Base-by-base conservation (phyloP, 441 rosid species). In the Hypseocharis bilobata region DNA sequence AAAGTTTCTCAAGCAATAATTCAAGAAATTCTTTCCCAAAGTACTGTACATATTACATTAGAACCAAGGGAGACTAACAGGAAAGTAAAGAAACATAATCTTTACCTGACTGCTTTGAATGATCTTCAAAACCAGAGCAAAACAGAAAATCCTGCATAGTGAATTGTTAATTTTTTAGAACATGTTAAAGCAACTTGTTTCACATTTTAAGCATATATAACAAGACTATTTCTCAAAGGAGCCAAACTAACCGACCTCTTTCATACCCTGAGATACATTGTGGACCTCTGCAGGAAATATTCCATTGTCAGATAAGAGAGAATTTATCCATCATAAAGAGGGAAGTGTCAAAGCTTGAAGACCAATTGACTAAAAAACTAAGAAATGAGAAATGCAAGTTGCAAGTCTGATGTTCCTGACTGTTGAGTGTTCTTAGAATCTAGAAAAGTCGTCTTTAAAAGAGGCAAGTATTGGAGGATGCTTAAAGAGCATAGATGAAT, bases 31-130 rank as follows among this genome's bases (percentile, higher is more conserved):
- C n/a, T n/a, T n/a, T n/a, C n/a, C n/a, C n/a, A n/a, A n/a, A n/a
- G n/a, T n/a, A n/a, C n/a, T n/a, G n/a, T n/a, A n/a, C n/a, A n/a
- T n/a, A n/a, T n/a, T 49, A 40, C 6, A 45, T 23, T 25, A 32
- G 57, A 42, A 68, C 27, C 27, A n/a, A 19, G 1, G 42, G 42
- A 36, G 2, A 57, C 62, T 57, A 29, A 60, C 2, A n/a, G 13
- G 40, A n/a, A n/a, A n/a, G 7, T 6, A 2, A n/a, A 27, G 32
- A 56, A 44, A 44, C 29, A 26, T 49, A 36, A 56, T 34, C 30
- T 47, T 59, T 78, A 88, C 96, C 98, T 80, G 96, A 84, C 70
- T 78, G 87, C 64, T 88, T 88, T 23, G 74, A 78, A 25, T 77
- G 82, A 56, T 82, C 81, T 29, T 75, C 76, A 64, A 77, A 81